Base-by-base conservation (phyloP, 148 eudicot genomes). In the Vaccinium corymbosum region DNA sequence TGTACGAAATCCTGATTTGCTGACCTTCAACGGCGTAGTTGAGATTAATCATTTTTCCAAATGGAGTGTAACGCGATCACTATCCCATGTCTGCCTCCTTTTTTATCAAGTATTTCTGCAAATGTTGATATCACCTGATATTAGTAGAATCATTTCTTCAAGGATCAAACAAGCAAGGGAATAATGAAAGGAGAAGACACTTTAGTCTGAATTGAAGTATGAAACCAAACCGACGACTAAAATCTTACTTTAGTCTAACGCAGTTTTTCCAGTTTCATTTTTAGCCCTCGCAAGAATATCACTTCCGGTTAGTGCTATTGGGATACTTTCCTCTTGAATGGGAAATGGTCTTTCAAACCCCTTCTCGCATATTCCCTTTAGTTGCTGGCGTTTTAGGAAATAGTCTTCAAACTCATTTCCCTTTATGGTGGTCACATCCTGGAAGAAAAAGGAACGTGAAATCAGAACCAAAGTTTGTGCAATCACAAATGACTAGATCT, bases 391-490 rank as follows among this genome's bases (percentile, higher is more conserved):
- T 83, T 86, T 93, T 27, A 94, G 83, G 89, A 93, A 93, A 85
- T 95, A 93, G 80, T 94, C 98, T 83, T 93, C 98, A 88, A 95
- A 95, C 32, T 95, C 98, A 83, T 95, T 95, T 84, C 98, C 98
- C 86, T 95, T 94, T n/a, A 98, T 94, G 22, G 98, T 98, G 15
- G 98, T 94, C 68, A 95, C 98, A 88, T 95, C 98, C 98, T 94
- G 89, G 59, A 49, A 74, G 38, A 59, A 27, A 51, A 83, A 84
- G 8, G 71, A 32, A 19, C 25, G 49, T 16, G 38, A 35, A n/a
- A 61, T 84, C 57, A 78, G 70, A n/a, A 82, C 66, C 11, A 16
- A 56, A 17, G 15, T 29, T 66, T 10, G 53, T 35, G 52, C 35
- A 14, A 72, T 19, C 16, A 17, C 19, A 84, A 7, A n/a, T 3